phyloP scores from a whole-genome alignment of 192 early-diverging fungal species.

The Coemansia sp. region DNA sequence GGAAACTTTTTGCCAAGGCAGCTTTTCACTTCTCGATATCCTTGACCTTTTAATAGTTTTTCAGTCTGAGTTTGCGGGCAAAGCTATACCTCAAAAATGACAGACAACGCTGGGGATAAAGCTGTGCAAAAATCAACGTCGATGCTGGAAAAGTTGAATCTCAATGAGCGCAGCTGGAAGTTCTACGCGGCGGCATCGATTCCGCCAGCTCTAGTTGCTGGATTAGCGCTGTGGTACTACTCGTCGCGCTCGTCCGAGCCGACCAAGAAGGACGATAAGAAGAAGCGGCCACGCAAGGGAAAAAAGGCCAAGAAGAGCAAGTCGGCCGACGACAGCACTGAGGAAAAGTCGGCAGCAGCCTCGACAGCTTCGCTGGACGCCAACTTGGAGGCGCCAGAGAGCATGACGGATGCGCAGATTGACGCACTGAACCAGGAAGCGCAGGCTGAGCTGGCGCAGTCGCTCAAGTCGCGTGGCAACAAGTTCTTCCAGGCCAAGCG shows the following conservation, averaged over 20 bases:
- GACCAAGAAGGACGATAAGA: conserved; percentile 10
- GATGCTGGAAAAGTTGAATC: conserved; percentile 47
- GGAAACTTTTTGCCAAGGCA: neutral
- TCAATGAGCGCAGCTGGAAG: conserved; percentile 59
- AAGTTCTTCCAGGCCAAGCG: conserved; percentile 78
- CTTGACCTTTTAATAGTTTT: too few relatives aligned
- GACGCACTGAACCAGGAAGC: conserved; percentile 41
- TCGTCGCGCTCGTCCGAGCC: conserved; percentile 33
- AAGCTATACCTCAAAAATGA: conserved; percentile 12
- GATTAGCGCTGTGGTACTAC: conserved; percentile 68
- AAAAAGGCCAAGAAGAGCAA: conserved; percentile 46
- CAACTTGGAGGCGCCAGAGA: conserved; percentile 45
- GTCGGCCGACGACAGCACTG: neutral
- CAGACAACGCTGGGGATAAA: conserved; percentile 27
- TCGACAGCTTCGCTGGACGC: conserved; percentile 25
- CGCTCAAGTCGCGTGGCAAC: conserved; percentile 87
- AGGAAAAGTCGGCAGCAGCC: conserved; percentile 1
- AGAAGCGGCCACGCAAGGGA: conserved; percentile 29
- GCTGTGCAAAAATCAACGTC: conserved; percentile 35
- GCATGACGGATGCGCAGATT: conserved; percentile 56
- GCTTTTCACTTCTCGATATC: neutral
- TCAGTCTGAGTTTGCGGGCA: too few relatives aligned
- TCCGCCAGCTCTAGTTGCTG: conserved; percentile 59
- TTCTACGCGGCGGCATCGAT: conserved; percentile 67
- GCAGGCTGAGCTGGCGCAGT: conserved; percentile 64